Base-by-base conservation (phyloP, 208 protist species). In the Leishmania braziliensis region DNA sequence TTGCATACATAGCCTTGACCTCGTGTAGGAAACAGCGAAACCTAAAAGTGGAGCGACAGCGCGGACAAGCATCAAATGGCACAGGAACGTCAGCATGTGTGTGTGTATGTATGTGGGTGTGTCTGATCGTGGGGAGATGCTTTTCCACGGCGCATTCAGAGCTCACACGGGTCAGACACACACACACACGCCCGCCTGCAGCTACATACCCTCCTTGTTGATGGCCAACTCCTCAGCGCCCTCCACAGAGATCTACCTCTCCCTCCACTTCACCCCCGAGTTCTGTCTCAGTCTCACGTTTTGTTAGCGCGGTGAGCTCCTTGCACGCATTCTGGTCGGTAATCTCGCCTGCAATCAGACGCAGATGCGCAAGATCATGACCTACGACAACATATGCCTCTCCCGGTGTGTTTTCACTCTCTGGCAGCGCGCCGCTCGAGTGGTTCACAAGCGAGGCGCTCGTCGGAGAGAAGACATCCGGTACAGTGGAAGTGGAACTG, bases 401-500 rank as follows among this genome's bases (percentile, higher is more conserved):
- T n/a, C 6, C 56, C 51, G 36, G 1, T 26, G 56, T 77, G 20
- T 5, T 29, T 10, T 12, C 56, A 26, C 6, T 29, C 74, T 77
- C 54, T 56, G 43, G 29, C 6, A 50, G n/a, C 9, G 12, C 29
- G 43, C 56, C 63, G 14, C 63, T 60, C 8, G 56, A 65, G 12
- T 18, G 54, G 4, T 46, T 4, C 33, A 36, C 54, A n/a, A 63
- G 33, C 10, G 73, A 62, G 36, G 10, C 26, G n/a, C n/a, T 65
- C 6, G 8, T 29, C 16, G 62, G 76, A n/a, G 76, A 79, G 8
- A 36, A 69, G 62, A 10, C 63, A 54, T 85, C 72, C 1, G 53
- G 36, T 60, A 82, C 78, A 9, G 82, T 85, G 14, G 82, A 85
- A 5, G 36, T 26, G 23, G 81, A 84, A 1, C 54, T 78, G 58